Percentiles rank a stretch among this genome's conserved stretches.
These are phyloP conservation scores for Nemania sp. DNA, from an alignment of 2,329 filamentous ascomycete genomes.

Conservation along the genomic window DNA sequence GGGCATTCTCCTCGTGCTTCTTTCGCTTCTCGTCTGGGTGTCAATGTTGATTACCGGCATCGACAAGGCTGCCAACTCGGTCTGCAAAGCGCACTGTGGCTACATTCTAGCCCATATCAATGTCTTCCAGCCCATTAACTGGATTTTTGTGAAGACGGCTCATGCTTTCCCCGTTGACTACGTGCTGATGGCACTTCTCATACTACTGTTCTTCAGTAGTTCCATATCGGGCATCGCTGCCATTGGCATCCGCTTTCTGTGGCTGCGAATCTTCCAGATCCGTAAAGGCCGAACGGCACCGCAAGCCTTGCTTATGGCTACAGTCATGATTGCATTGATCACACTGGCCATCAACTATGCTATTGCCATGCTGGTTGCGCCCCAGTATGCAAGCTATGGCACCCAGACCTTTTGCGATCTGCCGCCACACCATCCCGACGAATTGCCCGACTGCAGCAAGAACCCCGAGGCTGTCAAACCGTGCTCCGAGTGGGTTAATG, in stretches of 20 bases:
- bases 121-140: slow-evolving; percentile 95
- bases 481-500: slow-evolving; percentile 77
- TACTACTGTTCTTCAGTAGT: slow-evolving; percentile 85
- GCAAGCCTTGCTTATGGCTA: slow-evolving; percentile 87
- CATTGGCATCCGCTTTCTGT: slow-evolving; percentile 93
- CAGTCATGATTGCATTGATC: slow-evolving; percentile 86
- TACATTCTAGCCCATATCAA: slow-evolving; percentile 87
- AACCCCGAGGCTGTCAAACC: slow-evolving; percentile 73
- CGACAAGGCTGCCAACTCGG: slow-evolving; percentile 93
- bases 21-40: slow-evolving; percentile 77
- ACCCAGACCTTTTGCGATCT: slow-evolving; percentile 92
- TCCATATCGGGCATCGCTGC: slow-evolving; percentile 84
- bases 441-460: slow-evolving; percentile 74
- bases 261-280: slow-evolving; percentile 91
- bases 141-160: slow-evolving; percentile 78
- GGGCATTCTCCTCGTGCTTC: slow-evolving; percentile 74
- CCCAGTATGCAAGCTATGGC: slow-evolving; percentile 92
- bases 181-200: slow-evolving; percentile 79
- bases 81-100: slow-evolving; percentile 87
- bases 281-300: slow-evolving; percentile 86
- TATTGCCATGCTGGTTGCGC: slow-evolving; percentile 89
- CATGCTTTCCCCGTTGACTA: slow-evolving; percentile 92
- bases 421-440: slow-evolving; percentile 61
- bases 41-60: slow-evolving; percentile 96
- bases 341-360: slow-evolving; percentile 92